Evolutionary conservation across 1,284 basidiomycete species (phyloP).

Genomic region (Trichosporon coremiiforme): DNA sequence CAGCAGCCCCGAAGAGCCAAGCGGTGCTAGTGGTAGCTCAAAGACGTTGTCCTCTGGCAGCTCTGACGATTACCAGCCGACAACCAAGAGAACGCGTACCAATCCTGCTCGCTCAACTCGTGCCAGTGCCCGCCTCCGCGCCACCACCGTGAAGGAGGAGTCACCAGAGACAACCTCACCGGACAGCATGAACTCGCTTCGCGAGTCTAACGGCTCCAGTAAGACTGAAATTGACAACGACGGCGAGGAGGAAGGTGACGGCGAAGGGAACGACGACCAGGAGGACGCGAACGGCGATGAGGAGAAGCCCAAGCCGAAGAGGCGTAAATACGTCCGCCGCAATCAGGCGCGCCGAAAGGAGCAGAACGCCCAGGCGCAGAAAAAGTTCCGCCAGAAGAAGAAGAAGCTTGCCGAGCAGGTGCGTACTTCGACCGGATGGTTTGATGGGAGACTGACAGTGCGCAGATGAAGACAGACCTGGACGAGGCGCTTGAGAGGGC

Average conservation of each 20-base stretch:
- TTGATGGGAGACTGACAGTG: neutral
- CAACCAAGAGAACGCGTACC: neutral
- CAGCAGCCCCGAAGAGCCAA: neutral
- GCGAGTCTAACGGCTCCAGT: neutral
- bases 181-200: neutral
- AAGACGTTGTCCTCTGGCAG: neutral
- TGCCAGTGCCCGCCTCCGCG: conserved; percentile 10
- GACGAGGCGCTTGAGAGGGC: conserved; percentile 16
- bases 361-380: conserved; percentile 42
- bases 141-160: neutral
- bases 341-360: conserved; percentile 36
- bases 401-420: conserved; percentile 37
- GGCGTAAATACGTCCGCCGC: conserved; percentile 31
- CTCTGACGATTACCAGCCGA: conserved; percentile 11
- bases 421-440: conserved; percentile 15
- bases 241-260: neutral
- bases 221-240: neutral
- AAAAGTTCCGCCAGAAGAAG: conserved; percentile 38
- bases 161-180: neutral
- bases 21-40: neutral
- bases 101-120: neutral
- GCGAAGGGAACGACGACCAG: neutral
- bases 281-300: neutral
- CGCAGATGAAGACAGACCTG: conserved; percentile 25
- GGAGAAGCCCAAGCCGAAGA: conserved; percentile 21